Evolutionary conservation across 176 grass and related monocot genomes (phyloP).

Genomic region (Chloris gayana): DNA sequence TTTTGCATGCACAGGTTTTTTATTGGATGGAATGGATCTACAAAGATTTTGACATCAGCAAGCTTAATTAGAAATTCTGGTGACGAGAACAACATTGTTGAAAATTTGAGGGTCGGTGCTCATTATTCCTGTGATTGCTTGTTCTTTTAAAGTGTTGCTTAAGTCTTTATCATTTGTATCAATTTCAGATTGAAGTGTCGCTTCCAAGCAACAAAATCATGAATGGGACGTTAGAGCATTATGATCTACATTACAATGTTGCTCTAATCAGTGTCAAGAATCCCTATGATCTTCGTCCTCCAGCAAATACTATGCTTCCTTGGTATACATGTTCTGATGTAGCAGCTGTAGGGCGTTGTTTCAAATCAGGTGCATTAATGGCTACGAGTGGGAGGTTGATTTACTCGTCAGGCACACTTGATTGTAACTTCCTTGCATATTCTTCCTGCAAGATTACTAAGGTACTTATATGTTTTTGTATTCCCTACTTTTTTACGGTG

Average conservation of each 20-base stretch:
- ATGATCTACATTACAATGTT: conserved; percentile 20
- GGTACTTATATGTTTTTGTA: background rate
- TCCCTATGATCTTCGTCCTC: background rate
- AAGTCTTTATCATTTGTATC: background rate
- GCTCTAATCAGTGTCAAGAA: conserved; percentile 21
- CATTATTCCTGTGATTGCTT: background rate
- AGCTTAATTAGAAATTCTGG: background rate
- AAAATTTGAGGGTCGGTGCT: conserved; percentile 10
- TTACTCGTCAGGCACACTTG: background rate
- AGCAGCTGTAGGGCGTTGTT: conserved; percentile 4
- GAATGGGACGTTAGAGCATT: background rate
- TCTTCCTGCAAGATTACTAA: background rate
- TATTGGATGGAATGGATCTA: conserved; percentile 10
- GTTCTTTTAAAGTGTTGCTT: background rate
- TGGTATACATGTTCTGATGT: background rate
- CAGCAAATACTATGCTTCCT: background rate
- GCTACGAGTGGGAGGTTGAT: background rate
- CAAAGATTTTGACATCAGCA: background rate
- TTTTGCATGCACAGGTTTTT: conserved; percentile 19
- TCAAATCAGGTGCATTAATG: background rate
- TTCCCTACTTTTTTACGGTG: background rate
- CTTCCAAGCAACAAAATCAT: too few relatives aligned
- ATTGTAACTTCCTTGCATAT: background rate
- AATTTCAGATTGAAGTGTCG: background rate
- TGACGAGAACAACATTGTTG: background rate